Base-by-base conservation (phyloP, 1,139 yeast species). In the Yamadazyma aaseri region DNA sequence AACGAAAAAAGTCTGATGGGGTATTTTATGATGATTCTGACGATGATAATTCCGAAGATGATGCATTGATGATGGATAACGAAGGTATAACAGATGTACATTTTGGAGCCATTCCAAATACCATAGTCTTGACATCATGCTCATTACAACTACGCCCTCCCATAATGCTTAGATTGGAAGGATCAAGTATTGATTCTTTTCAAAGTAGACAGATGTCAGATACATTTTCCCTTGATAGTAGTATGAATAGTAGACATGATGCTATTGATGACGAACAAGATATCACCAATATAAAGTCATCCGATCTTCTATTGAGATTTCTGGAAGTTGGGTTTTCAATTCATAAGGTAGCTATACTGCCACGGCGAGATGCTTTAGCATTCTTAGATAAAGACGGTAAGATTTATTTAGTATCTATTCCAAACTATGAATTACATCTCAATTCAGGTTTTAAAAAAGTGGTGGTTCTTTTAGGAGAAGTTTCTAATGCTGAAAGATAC, bases 81-180 rank as follows among this genome's bases (percentile, higher is more conserved):
- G 97, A 90, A 53, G 97, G 97, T 1, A 84, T 89, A 29, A 90
- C 97, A 0, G 86, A 82, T 42, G 64, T 86, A n/a, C 75, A 76
- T 39, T 83, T 89, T 55, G 73, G 73, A 1, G 49, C 53, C 6
- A 50, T 57, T 10, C 54, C 70, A 24, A 67, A 67, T 42, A 59
- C 69, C 10, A 44, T 69, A 5, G 47, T 69, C 5, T 44, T 67
- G 10, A 55, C 73, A 0, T 60, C 67, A 6, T 64, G 71, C 32
- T 61, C 71, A 2, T 52, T 68, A 34, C 63, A 59, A 27, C 49
- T 50, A 31, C 44, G 66, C 20, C 71, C 73, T 1, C 66, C 73
- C 1, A 40, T 63, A 12, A 58, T 69, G 27, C 34, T 47, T 13
- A 45, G 63, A 18, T 49, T 69, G 6, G 65, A 64, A 27, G 73